Evolutionary conservation across 1,139 yeast genomes (phyloP), one percentile per base, ranked within the genome.

Genomic region (Kluyveromyces sp.): DNA sequence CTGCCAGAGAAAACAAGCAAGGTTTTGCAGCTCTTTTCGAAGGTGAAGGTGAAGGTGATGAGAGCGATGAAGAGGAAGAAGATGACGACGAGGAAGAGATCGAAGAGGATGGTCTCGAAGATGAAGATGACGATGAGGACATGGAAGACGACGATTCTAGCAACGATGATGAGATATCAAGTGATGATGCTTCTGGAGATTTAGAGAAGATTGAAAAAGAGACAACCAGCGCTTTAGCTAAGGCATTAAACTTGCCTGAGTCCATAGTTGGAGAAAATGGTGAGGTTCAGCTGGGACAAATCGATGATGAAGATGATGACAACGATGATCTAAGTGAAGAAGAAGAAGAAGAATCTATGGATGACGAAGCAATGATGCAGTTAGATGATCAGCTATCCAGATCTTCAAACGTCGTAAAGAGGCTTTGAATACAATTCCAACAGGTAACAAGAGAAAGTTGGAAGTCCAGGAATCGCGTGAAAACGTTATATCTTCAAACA

Each of bases 301-400:
- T 57, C 21, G 68, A 64, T 5, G 71, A 66, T 8, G 66, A 62
- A 36, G 68, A 63, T 7, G 63, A 58, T 15, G 69, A 64, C 5
- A 70, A 66, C 32, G 73, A 75, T 2, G 76, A 71, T 4, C 39
- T 25, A 4, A 69, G 64, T 15, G 75, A 74, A 48, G 87, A 84
- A 8, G 95, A 86, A 52, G 94, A 92, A 55, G 99, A 92, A 63
- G 97, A 90, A 56, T 90, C 89, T 64, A 92, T 92, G 34, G 34
- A 33, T 10, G 34, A 33, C 15, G 97, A 90, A 56, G 90, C 89
- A 64, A 92, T 92, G 99, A 80, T 90, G 81, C 95, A 92, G 15
- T 77, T 92, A 61, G 98, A 92, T 63, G 88, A 75, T 29, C 94
- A 88, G 51, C 71, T 92, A 33, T 79, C 96, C 77, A 76, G 47